phyloP scores from a whole-genome alignment of 2,329 filamentous ascomycete species.

The Colletotrichum lentis region DNA sequence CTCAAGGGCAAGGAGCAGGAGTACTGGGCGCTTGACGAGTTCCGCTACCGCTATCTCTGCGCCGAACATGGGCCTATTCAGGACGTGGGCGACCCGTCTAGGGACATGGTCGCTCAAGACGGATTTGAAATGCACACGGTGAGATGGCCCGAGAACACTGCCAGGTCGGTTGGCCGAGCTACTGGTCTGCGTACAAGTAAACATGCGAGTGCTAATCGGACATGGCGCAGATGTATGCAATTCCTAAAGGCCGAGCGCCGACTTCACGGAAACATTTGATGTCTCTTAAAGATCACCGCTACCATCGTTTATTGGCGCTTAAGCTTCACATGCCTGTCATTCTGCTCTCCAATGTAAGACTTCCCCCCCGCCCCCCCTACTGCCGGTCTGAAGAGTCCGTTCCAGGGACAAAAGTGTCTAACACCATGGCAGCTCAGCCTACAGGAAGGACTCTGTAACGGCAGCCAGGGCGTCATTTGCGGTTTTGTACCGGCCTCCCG shows the following conservation, averaged over 20 bases:
- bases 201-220: neutral
- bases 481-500: neutral
- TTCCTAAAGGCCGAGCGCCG: neutral
- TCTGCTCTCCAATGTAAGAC: conserved; percentile 13
- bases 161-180: too few species aligned
- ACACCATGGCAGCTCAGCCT: conserved; percentile 1
- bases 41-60: neutral
- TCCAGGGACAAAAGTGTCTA: neutral
- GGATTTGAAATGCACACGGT: too few species aligned
- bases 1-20: neutral
- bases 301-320: neutral
- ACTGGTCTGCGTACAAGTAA: too few species aligned
- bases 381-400: neutral
- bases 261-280: neutral
- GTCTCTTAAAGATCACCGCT: neutral
- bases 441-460: neutral
- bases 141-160: too few species aligned
- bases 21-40: neutral
- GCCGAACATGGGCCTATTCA: too few species aligned
- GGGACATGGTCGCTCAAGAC: too few species aligned
- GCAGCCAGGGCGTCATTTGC: conserved; percentile 15
- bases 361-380: too few species aligned
- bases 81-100: too few species aligned
- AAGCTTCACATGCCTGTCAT: conserved; percentile 27
- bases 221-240: neutral